These are phyloP conservation scores for Dictyostelium gargantuum DNA, from an alignment of 208 protist genomes.

Conservation along the genomic window DNA sequence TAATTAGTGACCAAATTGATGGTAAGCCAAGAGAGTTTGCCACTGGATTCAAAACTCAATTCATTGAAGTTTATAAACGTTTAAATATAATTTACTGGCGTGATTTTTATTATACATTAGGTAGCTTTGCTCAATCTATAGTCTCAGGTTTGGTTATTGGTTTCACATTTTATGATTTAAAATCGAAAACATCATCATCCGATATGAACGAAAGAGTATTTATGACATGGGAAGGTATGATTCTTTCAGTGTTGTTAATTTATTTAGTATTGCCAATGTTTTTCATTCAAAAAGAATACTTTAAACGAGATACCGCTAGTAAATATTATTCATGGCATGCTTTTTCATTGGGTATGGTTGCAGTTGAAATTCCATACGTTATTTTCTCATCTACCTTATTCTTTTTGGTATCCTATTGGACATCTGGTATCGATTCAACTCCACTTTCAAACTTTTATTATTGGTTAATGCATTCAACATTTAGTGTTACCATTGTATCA, in stretches of 20 bases:
- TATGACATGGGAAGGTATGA: slow-evolving; percentile 12
- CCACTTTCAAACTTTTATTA: background rate
- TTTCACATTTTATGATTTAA: slow-evolving; percentile 42
- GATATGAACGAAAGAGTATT: slow-evolving; percentile 47
- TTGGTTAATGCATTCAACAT: slow-evolving; percentile 3
- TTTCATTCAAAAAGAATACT: slow-evolving; percentile 27
- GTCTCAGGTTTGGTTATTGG: slow-evolving; percentile 1
- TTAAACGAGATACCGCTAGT: slow-evolving; percentile 22
- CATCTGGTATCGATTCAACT: background rate
- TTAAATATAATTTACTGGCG: slow-evolving; percentile 16
- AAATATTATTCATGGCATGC: slow-evolving; percentile 39
- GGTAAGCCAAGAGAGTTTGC: slow-evolving; percentile 10
- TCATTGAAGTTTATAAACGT: slow-evolving; percentile 31
- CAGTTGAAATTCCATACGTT: slow-evolving; percentile 20
- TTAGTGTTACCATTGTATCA: background rate
- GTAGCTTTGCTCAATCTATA: background rate
- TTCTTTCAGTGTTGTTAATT: slow-evolving; percentile 5
- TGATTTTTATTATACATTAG: slow-evolving; percentile 5
- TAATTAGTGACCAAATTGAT: background rate
- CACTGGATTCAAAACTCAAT: background rate
- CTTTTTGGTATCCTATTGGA: slow-evolving; percentile 4
- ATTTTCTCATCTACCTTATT: background rate
- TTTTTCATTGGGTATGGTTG: background rate
- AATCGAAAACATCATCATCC: background rate
- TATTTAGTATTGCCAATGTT: slow-evolving; percentile 5